Percentiles rank a stretch among this genome's conserved stretches.
Conservation (phyloP, 1,139 yeast species). For the Yamadazyma trypodendri region DNA sequence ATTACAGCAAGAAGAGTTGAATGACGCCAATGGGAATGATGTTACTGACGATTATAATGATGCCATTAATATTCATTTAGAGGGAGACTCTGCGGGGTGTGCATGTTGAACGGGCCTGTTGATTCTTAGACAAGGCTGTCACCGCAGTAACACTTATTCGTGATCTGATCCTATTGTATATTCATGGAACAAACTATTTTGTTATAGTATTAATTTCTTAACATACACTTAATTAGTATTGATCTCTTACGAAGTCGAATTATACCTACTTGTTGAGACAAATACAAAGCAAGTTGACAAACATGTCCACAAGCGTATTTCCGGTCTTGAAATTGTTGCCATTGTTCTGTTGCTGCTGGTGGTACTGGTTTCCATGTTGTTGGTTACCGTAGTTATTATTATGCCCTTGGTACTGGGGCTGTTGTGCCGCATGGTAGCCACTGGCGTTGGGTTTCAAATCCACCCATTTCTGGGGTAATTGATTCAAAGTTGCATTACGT, state of each 20-base stretch:
- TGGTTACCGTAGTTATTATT: constrained; percentile 17
- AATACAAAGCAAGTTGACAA: constrained; percentile 33
- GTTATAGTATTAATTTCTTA: no score
- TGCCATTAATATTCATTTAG: constrained; percentile 92
- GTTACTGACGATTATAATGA: constrained; percentile 78
- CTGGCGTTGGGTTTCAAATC: constrained; percentile 14
- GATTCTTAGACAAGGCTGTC: no score
- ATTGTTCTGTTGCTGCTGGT: constrained; percentile 24
- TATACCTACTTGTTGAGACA: constrained; percentile 22
- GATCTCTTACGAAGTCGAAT: no score
- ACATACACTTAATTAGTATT: no score
- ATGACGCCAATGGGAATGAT: constrained; percentile 83
- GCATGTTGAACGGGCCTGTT: constrained; percentile 65
- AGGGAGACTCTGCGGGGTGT: constrained; percentile 75
- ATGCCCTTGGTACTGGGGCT: constrained; percentile 10
- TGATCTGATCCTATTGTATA: no score
- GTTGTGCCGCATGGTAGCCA: constrained; percentile 22
- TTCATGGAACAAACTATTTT: no score
- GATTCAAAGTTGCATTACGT: constrained; percentile 35
- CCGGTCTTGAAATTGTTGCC: constrained; percentile 18
- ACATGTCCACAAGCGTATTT: constrained; percentile 28
- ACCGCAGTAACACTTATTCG: no score
- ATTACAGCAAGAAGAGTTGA: constrained; percentile 83
- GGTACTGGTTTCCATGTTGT: constrained; percentile 26
- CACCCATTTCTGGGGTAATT: constrained; percentile 53